phyloP scores from a whole-genome alignment of 371 early-diverging fungal species.

The Mortierella sp. region DNA sequence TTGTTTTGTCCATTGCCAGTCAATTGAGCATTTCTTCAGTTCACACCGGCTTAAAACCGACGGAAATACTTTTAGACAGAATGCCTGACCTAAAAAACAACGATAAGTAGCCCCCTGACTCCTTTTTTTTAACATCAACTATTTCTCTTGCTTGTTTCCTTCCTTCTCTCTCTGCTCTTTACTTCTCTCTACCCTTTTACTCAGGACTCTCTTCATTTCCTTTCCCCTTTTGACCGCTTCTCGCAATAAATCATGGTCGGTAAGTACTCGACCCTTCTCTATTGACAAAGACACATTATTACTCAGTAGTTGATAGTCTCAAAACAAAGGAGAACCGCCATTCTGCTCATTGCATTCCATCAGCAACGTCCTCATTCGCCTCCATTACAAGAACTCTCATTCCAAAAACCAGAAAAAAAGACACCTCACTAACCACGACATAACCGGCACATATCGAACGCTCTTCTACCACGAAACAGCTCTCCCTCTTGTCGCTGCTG shows the following conservation, averaged over 20 bases:
- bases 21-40: no score
- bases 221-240: neutral
- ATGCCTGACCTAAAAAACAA: neutral
- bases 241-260: slow-evolving; percentile 24
- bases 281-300: neutral
- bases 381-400: neutral
- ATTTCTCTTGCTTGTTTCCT: neutral
- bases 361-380: neutral
- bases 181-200: neutral
- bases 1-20: no score
- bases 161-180: neutral
- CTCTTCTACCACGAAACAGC: neutral
- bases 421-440: neutral
- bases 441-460: neutral
- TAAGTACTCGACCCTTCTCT: neutral
- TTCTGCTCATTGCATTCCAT: neutral
- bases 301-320: neutral
- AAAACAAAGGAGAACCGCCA: neutral
- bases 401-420: neutral
- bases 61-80: neutral
- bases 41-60: neutral
- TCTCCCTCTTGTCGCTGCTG: slow-evolving; percentile 44
- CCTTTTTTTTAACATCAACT: neutral
- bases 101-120: neutral
- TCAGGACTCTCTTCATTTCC: neutral